Evolutionary conservation across 768 basidiomycete species (phyloP), one percentile per base, ranked within the genome.

Genomic region (Hortiboletus campestris): DNA sequence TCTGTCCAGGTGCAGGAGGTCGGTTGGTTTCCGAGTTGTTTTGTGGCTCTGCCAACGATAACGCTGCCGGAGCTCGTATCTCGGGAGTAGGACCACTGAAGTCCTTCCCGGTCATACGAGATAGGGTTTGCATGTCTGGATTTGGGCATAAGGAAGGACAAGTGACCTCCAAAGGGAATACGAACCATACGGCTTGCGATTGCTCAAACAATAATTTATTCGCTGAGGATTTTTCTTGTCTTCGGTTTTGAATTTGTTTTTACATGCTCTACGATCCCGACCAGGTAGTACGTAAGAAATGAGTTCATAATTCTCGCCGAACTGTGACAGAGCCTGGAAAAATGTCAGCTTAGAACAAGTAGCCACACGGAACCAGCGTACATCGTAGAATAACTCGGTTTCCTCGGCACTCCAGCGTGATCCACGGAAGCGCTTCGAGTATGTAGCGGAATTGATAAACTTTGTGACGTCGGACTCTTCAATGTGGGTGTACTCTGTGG

Each of bases 251-350:
- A 94, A 96, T 67, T 96, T 96, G 70, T 91, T 89, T 72, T 92
- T 94, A 71, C 94, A 93, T 28, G 93, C 86, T 65, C 89, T 91
- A 19, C 94, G 80, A 65, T 92, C 89, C 16, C 94, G 86, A 17
- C 88, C 86, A 38, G 91, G 91, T 19, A 96, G 78, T 13, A 94
- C 79, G 62, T 85, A 86, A 3, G 94, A 89, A 57, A 96, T 94
- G 40, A 95, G 80, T 68, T 95, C 93, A 65, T 95, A 96, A 63
- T 95, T 94, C 69, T 94, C 90, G 32, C 92, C 92, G 61, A 92
- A 94, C 67, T 94, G 92, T 4, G 85, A 80, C 31, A 95, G 75
- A n/a, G 90, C 91, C 94, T 95, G 63, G n/a, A 32, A 51, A 47
- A 34, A 29, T 4, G 51, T 71, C 40, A 53, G 19, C 32, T 47